Conservation (phyloP, 441 rosid genomes). For the Cnidoscolus chayamansa region DNA sequence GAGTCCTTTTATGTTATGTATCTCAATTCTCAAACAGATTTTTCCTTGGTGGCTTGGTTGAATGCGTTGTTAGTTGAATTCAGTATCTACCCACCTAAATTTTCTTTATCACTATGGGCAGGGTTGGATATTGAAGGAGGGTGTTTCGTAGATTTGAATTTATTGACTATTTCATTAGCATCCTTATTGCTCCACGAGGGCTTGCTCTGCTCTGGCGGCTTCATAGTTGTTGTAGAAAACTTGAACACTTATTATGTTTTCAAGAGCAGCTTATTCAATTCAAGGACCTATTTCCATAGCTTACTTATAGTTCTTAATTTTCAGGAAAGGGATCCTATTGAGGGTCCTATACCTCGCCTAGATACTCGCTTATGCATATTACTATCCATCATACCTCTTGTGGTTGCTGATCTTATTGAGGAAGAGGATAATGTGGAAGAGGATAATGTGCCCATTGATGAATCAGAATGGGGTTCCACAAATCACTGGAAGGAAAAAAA, state of each 20-base stretch:
- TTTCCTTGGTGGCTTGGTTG: neutral
- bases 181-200: neutral
- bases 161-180: neutral
- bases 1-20: neutral
- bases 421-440: slow-evolving; percentile 92
- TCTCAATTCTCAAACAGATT: too few relatives aligned
- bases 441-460: slow-evolving; percentile 61
- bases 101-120: neutral
- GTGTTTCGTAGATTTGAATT: neutral
- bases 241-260: slow-evolving; percentile 17
- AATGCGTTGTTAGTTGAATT: neutral
- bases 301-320: slow-evolving; percentile 22
- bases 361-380: slow-evolving; percentile 88
- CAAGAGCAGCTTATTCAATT: slow-evolving; percentile 16
- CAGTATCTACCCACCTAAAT: slow-evolving; percentile 2
- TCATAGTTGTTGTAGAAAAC: neutral
- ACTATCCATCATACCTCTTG: slow-evolving; percentile 74
- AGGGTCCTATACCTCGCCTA: slow-evolving; percentile 92
- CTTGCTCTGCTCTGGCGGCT: neutral
- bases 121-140: neutral
- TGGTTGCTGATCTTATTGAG: slow-evolving; percentile 78
- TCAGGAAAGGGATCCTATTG: slow-evolving; percentile 93
- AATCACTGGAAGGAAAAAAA: slow-evolving; percentile 58
- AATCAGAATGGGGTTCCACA: slow-evolving; percentile 44
- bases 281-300: neutral